phyloP scores from a whole-genome alignment of 176 grass and related monocot species.

The Oryza punctata region DNA sequence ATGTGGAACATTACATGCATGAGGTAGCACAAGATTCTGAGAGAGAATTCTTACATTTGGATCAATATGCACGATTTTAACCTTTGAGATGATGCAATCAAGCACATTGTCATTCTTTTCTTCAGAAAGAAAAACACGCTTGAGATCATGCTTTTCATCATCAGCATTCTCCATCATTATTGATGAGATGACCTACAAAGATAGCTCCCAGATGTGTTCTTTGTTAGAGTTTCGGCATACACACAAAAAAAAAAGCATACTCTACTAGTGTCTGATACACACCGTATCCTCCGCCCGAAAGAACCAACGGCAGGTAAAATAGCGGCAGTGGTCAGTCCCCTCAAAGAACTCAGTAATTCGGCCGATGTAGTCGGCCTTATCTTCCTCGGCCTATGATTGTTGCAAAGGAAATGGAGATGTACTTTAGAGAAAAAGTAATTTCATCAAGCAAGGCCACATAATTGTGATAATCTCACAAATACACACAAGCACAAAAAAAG shows the following conservation, averaged over 20 bases:
- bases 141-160: conserved; percentile 49
- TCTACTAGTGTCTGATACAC: not conserved
- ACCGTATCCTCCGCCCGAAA: conserved; percentile 83
- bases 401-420: not conserved
- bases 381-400: conserved; percentile 60
- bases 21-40: not conserved
- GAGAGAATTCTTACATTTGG: conserved; percentile 68
- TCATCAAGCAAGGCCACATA: not conserved
- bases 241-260: not conserved
- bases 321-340: conserved; percentile 33
- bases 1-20: not conserved
- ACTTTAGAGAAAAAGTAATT: not conserved
- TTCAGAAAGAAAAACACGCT: conserved; percentile 79
- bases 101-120: conserved; percentile 86
- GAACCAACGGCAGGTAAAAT: conserved; percentile 86
- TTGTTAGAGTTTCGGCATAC: not conserved
- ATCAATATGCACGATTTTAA: conserved; percentile 59
- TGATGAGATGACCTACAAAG: conserved; percentile 15
- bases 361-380: conserved; percentile 65
- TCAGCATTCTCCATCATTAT: conserved; percentile 40
- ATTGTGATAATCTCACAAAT: not conserved
- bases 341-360: conserved; percentile 78
- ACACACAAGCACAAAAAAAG: not conserved
- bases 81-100: conserved; percentile 66
- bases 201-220: not conserved